Base-by-base conservation (phyloP, 805 yeast species). In the Tetrapisispora taiwanensis region DNA sequence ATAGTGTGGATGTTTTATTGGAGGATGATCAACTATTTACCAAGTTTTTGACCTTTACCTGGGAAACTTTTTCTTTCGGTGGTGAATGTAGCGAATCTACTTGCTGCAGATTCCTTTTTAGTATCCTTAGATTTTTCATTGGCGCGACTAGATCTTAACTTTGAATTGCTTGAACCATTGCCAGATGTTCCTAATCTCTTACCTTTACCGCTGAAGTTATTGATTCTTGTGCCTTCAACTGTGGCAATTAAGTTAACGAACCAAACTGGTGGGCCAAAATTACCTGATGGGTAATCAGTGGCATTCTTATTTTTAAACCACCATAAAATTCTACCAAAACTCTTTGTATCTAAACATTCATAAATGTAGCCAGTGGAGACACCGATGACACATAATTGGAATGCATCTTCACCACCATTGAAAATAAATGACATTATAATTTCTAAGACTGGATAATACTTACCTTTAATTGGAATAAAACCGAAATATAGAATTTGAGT, bases 301-400 rank as follows among this genome's bases (percentile, higher is more conserved):
- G 51, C 37, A 5, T 30, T 41, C n/a, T 53, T 51, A 2, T 45
- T 40, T 9, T 44, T 42, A 7, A 53, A 50, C 38, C 65, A 71
- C 70, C 53, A 62, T 56, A 7, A 15, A 34, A 73, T 49, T 5
- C 77, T 76, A 0, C 78, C 78, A 37, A 62, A 56, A 2, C 84
- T 74, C 34, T 69, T 63, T 0, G 84, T 78, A 52, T 79, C 84
- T 36, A 78, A 56, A 55, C 86, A 81, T 48, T 73, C 75, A 62
- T 78, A 79, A 4, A 77, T 46, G 54, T 81, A 81, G 0, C 78
- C 84, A 3, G 76, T 75, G 17, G 63, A 51, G 46, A 75, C 68
- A 2, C 86, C 86, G 34, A 74, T 56, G 4, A 72, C 48, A 0
- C 74, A 65, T 46, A 72, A 67, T 3, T 64, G 52, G 42, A 71